Conservation (phyloP, 192 early-diverging fungal genomes). For the Umbelopsis sp. region DNA sequence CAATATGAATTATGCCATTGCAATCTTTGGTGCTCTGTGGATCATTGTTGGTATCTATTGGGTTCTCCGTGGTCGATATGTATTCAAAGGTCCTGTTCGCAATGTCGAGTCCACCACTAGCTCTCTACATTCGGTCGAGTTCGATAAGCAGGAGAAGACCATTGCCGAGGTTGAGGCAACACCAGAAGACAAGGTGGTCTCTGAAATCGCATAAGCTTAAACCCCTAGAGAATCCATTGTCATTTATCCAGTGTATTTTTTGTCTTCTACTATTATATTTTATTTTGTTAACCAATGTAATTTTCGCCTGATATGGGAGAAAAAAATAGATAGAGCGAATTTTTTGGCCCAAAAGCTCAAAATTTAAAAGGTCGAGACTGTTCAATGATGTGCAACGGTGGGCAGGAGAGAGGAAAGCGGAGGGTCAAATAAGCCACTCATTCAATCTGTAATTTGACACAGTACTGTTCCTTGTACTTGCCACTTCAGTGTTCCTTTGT, state of each 20-base stretch:
- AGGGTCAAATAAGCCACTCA: constrained; percentile 2
- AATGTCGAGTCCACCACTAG: constrained; percentile 28
- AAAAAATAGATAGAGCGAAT: no score
- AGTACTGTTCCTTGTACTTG: not conserved
- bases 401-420: not conserved
- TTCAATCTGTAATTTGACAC: not conserved
- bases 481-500: not conserved
- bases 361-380: no score
- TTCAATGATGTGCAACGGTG: no score
- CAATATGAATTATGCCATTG: constrained; percentile 44
- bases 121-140: not conserved
- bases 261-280: no score
- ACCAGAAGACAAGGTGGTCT: no score
- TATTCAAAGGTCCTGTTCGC: constrained; percentile 44
- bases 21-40: constrained; percentile 41
- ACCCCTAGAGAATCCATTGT: not conserved
- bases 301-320: not conserved
- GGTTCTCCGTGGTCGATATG: constrained; percentile 38
- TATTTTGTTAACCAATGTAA: no score
- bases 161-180: not conserved
- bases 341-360: no score
- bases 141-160: not conserved
- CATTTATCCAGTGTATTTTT: not conserved
- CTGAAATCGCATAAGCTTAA: not conserved
- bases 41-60: constrained; percentile 38